Evolutionary conservation across 2,329 filamentous ascomycete species (phyloP).

Genomic region (Corinectria fuckeliana): DNA sequence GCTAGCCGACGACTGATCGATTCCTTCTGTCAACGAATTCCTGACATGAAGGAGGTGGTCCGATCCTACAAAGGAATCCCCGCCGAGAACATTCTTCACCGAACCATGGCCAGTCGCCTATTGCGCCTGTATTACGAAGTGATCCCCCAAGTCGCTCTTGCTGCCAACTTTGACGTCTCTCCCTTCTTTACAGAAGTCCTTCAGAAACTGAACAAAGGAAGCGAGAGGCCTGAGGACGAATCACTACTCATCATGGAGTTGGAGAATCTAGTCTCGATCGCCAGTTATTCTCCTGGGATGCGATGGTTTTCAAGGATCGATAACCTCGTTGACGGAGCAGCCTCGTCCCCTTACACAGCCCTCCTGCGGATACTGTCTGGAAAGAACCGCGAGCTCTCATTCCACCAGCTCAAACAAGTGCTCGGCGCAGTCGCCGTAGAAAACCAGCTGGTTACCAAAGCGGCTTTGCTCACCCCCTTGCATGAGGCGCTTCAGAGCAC

Average conservation of each 20-base stretch:
- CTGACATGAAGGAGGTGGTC: conserved; percentile 82
- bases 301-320: conserved; percentile 85
- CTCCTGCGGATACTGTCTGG: conserved; percentile 60
- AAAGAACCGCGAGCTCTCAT: conserved; percentile 38
- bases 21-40: conserved; percentile 79
- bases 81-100: conserved; percentile 74
- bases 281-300: conserved; percentile 81
- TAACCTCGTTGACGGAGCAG: conserved; percentile 54
- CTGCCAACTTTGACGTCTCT: conserved; percentile 89
- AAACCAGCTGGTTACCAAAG: conserved; percentile 67
- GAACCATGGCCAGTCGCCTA: conserved; percentile 79
- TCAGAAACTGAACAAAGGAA: conserved; percentile 62
- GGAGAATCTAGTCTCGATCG: conserved; percentile 81
- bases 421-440: conserved; percentile 68
- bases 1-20: conserved; percentile 71
- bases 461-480: conserved; percentile 55
- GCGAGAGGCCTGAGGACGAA: conserved; percentile 55
- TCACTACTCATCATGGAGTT: conserved; percentile 74
- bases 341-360: conserved; percentile 71
- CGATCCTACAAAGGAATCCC: conserved; percentile 73
- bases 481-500: conserved; percentile 44
- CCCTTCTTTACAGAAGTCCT: conserved; percentile 74
- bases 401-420: conserved; percentile 59
- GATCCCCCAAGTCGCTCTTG: conserved; percentile 78
- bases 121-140: conserved; percentile 86